Conservation (phyloP, 73 alveolate genomes). For the Symbiodinium pilosum region DNA sequence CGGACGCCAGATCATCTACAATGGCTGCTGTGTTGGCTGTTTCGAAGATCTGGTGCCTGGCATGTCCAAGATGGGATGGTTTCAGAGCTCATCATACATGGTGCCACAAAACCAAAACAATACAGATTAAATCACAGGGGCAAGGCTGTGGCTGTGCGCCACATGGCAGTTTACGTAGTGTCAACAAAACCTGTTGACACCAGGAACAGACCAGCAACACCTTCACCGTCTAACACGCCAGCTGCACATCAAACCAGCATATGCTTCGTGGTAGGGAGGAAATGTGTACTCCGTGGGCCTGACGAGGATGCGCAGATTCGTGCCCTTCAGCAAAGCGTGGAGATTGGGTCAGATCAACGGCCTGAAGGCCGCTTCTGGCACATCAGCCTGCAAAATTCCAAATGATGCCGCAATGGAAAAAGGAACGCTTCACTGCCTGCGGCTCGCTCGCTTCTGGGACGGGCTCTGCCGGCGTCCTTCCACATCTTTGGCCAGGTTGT, state of each 20-base stretch:
- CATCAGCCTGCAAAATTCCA: not conserved
- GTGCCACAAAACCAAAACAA: too few species aligned
- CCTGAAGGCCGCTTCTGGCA: constrained; percentile 13
- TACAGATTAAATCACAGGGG: too few species aligned
- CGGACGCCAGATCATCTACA: constrained; percentile 58
- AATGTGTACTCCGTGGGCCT: constrained; percentile 86
- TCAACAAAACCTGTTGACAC: too few species aligned
- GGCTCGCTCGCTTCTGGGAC: not conserved
- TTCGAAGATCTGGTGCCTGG: constrained; percentile 79
- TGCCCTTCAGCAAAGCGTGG: not conserved
- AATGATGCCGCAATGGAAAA: too few species aligned
- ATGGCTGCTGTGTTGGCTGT: constrained; percentile 74
- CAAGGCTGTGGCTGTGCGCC: too few species aligned
- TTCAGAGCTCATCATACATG: too few species aligned
- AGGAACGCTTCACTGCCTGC: not conserved
- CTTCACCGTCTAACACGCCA: not conserved
- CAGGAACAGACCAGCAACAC: not conserved
- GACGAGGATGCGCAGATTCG: not conserved
- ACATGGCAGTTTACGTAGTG: too few species aligned
- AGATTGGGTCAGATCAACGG: not conserved
- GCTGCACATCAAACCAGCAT: constrained; percentile 55
- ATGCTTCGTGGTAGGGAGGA: constrained; percentile 78
- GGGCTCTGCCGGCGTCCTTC: not conserved
- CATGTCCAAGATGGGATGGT: too few species aligned
- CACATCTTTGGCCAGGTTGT: not conserved